Conservation (phyloP, 805 yeast genomes). For the Lipomyces chichibuensis region DNA sequence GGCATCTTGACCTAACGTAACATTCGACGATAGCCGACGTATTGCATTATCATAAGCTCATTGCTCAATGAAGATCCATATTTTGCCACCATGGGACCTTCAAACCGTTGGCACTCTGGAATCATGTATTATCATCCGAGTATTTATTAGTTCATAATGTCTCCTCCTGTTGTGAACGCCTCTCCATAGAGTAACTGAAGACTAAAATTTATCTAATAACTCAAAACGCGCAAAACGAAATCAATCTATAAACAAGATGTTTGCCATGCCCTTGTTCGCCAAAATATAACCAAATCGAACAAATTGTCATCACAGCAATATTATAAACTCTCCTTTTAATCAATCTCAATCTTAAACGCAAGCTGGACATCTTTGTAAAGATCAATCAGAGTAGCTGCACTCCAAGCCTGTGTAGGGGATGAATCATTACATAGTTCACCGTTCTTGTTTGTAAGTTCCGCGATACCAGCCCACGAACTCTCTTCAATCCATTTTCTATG, state of each 20-base stretch:
- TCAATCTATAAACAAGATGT: no score
- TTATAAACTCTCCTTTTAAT: not conserved
- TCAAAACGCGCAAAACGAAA: no score
- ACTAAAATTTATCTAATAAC: no score
- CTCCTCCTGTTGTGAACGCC: no score
- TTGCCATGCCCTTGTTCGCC: not conserved
- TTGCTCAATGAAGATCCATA: not conserved
- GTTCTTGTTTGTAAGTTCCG: constrained; percentile 88
- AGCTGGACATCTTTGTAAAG: constrained; percentile 59
- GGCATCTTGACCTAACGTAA: not conserved
- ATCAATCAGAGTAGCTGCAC: constrained; percentile 82
- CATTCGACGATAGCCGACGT: not conserved
- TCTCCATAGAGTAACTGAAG: no score
- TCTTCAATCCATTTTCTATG: constrained; percentile 70
- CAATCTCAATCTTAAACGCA: not conserved
- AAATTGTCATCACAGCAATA: not conserved
- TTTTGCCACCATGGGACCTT: not conserved
- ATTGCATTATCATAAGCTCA: not conserved
- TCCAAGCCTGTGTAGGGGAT: constrained; percentile 98
- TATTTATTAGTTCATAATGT: no score
- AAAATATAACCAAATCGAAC: not conserved
- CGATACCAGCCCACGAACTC: constrained; percentile 91
- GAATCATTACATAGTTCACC: constrained; percentile 83
- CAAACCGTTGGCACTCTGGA: no score
- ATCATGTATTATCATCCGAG: no score